Evolutionary conservation across 306 rosid genomes (phyloP), one percentile per base, ranked within the genome.

Genomic region (Begonia fuchsioides): DNA sequence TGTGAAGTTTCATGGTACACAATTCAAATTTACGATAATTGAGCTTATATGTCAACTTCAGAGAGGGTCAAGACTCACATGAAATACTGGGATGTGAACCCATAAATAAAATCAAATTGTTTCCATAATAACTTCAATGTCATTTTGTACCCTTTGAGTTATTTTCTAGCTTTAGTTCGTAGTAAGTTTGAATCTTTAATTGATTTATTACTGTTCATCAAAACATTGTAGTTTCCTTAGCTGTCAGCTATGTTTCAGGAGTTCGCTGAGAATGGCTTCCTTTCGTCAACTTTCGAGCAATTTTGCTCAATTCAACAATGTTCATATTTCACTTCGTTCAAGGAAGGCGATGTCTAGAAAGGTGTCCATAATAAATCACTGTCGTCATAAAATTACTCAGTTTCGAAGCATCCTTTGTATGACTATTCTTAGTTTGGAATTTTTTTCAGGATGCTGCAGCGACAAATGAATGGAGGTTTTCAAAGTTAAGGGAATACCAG

Each of bases 401-500:
- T 46, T 66, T 44, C 44, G 52, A 48, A 39, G 9, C 56, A 12
- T 32, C 2, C 48, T 40, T 18, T 54, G 58, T 43, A 51, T 53
- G 39, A 43, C 38, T 17, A 54, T 65, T 53, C 78, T 68, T 52
- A 70, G 60, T 41, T 55, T 51, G 43, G 43, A 49, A 49, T 43
- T 52, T 35, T 57, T 82, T 69, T 44, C 79, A 92, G 98, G 94
- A 85, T 66, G 96, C 93, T 38, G 93, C 73, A 12, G 75, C 79
- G 39, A 77, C 80, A 49, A 92, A 92, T 43, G 94, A 85, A 55
- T 85, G 98, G 98, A 92, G 98, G 62, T 86, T 85, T 73, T 62
- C 87, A 66, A 92, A 82, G 81, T 59, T 92, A 51, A 82, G 68
- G 76, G 93, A 85, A 59, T 77, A 68, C 71, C 83, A 63, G 63